A percentile compares a stretch with the other conserved stretches of the same genome.
Conservation (phyloP, 2,329 filamentous ascomycete genomes). For the Scedosporium boydii region DNA sequence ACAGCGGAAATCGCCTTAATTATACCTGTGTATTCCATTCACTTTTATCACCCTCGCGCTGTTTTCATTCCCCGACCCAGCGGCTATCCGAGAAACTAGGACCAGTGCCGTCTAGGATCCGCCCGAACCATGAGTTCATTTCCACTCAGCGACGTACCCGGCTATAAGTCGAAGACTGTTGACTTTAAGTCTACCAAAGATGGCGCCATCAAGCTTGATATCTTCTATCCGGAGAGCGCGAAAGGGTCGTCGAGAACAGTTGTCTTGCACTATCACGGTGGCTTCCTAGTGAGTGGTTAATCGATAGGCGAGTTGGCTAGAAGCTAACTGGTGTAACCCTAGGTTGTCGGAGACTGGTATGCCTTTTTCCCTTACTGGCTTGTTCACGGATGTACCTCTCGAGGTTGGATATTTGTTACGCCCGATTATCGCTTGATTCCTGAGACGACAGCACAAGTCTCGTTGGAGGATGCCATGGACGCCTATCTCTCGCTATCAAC, state of each 20-base stretch:
- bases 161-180: background rate
- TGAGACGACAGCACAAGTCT: constrained; percentile 7
- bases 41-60: too few species aligned
- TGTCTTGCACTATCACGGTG: background rate
- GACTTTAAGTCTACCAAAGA: background rate
- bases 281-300: background rate
- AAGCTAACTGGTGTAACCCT: background rate
- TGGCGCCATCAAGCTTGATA: background rate
- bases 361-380: constrained; percentile 9
- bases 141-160: background rate
- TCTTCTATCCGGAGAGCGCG: background rate
- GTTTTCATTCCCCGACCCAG: too few species aligned
- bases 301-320: background rate
- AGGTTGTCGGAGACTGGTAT: constrained; percentile 8
- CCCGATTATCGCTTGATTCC: constrained; percentile 10
- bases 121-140: background rate
- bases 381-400: constrained; percentile 1
- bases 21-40: too few species aligned
- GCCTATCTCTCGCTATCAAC: too few species aligned
- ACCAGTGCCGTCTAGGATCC: too few species aligned
- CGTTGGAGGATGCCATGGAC: constrained; percentile 6
- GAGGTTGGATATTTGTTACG: constrained; percentile 8
- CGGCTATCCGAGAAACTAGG: too few species aligned
- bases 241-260: background rate
- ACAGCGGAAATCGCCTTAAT: too few species aligned